A percentile compares a stretch with the other conserved stretches of the same genome.
Conservation (phyloP, 2,329 filamentous ascomycete species). For the Shiraia bambusicola region DNA sequence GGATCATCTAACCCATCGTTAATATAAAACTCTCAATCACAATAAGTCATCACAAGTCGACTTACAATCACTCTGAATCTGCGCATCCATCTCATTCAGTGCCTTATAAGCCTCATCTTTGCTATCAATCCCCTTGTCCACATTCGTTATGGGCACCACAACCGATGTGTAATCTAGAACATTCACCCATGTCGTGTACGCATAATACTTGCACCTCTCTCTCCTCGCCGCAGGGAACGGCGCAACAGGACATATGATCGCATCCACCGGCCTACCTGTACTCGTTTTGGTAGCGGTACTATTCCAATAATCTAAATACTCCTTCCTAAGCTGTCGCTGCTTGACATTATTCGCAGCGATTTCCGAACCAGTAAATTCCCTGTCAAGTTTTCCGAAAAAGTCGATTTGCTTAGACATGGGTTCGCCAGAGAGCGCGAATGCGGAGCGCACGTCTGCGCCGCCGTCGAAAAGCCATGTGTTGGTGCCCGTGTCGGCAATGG, state of each 20-base stretch:
- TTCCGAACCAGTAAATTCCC: slow-evolving; percentile 28
- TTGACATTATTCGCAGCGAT: slow-evolving; percentile 38
- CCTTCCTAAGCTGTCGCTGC: slow-evolving; percentile 33
- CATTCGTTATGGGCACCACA: slow-evolving; percentile 37
- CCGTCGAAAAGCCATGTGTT: slow-evolving; percentile 38
- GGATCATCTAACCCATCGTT: slow-evolving; percentile 37
- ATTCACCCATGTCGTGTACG: slow-evolving; percentile 36
- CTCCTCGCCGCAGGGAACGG: slow-evolving; percentile 40
- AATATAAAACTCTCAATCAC: slow-evolving; percentile 6
- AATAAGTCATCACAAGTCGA: slow-evolving; percentile 5
- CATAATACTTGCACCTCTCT: slow-evolving; percentile 37
- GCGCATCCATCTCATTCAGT: slow-evolving; percentile 30
- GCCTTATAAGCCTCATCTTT: slow-evolving; percentile 27
- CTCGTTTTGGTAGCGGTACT: slow-evolving; percentile 24
- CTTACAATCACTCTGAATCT: slow-evolving; percentile 33
- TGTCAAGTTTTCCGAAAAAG: slow-evolving; percentile 14
- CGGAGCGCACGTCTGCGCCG: slow-evolving; percentile 30
- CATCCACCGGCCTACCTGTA: slow-evolving; percentile 42
- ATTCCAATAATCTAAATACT: slow-evolving; percentile 45
- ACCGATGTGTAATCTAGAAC: slow-evolving; percentile 38
- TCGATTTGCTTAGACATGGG: slow-evolving; percentile 30
- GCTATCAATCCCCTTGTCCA: slow-evolving; percentile 31
- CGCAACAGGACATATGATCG: slow-evolving; percentile 40
- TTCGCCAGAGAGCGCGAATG: slow-evolving; percentile 39
- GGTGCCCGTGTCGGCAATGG: slow-evolving; percentile 20